Percentiles rank a stretch among this genome's conserved stretches.
Conservation (phyloP, 1,139 yeast genomes). For the Debaryomyces udenii region DNA sequence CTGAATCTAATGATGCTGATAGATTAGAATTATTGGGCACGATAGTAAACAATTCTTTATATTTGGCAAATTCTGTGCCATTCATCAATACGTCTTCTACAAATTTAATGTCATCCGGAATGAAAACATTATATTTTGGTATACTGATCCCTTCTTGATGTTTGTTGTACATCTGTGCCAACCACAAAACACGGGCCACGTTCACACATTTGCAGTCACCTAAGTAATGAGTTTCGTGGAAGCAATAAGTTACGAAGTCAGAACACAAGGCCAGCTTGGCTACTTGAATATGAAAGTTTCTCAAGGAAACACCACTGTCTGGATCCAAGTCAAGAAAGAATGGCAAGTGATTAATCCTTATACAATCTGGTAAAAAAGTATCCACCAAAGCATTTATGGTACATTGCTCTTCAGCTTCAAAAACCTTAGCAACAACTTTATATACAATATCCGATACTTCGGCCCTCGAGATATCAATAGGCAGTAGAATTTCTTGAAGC, state of each 20-base stretch:
- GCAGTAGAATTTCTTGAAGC: conserved; percentile 59
- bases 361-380: conserved; percentile 46
- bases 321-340: conserved; percentile 63
- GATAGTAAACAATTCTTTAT: conserved; percentile 7
- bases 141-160: conserved; percentile 12
- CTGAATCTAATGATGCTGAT: conserved; percentile 10
- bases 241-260: conserved; percentile 66
- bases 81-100: not conserved
- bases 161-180: conserved; percentile 53
- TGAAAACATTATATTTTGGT: conserved; percentile 21
- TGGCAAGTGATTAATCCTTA: conserved; percentile 49
- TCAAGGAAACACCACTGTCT: conserved; percentile 63
- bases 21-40: conserved; percentile 8
- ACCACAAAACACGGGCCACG: conserved; percentile 52
- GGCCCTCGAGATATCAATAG: conserved; percentile 41
- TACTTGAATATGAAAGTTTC: conserved; percentile 79
- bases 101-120: conserved; percentile 10
- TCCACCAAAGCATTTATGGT: conserved; percentile 18
- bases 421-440: conserved; percentile 22
- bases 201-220: conserved; percentile 38
- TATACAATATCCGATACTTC: conserved; percentile 34
- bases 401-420: conserved; percentile 14
- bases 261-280: conserved; percentile 68
- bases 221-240: conserved; percentile 36
- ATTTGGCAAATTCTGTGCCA: not conserved